Conservation (phyloP, 257 asterid species). For the Craterostigma plantagineum region DNA sequence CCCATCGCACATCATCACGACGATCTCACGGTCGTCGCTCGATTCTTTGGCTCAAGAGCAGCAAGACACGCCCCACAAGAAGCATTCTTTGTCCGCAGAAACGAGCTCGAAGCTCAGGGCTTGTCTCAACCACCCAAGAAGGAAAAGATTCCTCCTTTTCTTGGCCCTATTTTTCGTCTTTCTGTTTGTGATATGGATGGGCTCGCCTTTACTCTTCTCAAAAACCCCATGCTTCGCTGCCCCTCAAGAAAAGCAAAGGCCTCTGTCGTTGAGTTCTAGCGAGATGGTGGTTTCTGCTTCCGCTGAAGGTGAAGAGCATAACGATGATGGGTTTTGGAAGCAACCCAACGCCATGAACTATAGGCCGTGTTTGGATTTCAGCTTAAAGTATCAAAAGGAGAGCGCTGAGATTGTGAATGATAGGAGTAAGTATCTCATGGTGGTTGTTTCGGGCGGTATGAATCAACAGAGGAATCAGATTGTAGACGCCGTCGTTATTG, state of each 20-base stretch:
- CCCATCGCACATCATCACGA: constrained; percentile 50
- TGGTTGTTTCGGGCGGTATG: constrained; percentile 88
- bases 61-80: constrained; percentile 41
- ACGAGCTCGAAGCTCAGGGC: constrained; percentile 15
- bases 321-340: constrained; percentile 55
- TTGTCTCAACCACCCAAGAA: constrained; percentile 20
- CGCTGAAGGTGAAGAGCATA: no score
- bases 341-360: constrained; percentile 87
- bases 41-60: constrained; percentile 21
- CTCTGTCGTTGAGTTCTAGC: constrained; percentile 10
- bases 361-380: constrained; percentile 69
- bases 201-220: constrained; percentile 20
- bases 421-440: constrained; percentile 56
- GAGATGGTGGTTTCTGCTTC: no score
- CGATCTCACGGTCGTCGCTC: constrained; percentile 50
- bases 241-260: constrained; percentile 20
- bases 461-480: constrained; percentile 96
- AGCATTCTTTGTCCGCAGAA: constrained; percentile 8
- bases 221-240: constrained; percentile 28
- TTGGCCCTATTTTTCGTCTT: constrained; percentile 25
- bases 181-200: constrained; percentile 17
- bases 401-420: constrained; percentile 39
- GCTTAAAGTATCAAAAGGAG: constrained; percentile 26
- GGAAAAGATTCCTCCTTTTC: constrained; percentile 21
- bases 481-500: constrained; percentile 90